Conservation (phyloP, 331 rosid species). For the Telfairia occidentalis region DNA sequence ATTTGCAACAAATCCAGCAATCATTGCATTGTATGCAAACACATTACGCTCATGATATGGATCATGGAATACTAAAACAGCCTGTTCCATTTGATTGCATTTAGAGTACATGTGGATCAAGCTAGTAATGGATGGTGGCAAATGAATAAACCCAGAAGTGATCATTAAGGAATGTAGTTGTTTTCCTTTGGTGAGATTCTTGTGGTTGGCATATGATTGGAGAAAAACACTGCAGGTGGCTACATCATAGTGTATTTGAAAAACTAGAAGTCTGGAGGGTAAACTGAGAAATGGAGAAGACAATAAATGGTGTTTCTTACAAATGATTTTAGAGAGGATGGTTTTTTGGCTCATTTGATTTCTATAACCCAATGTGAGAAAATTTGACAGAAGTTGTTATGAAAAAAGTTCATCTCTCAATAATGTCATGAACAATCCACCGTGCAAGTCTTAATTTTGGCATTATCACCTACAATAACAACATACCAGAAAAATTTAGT, state of each 20-base stretch:
- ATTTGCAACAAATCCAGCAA: constrained; percentile 60
- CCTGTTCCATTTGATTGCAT: constrained; percentile 38
- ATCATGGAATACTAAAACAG: constrained; percentile 38
- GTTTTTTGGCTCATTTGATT: constrained; percentile 3
- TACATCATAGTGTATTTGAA: constrained; percentile 18
- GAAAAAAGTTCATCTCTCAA: not conserved
- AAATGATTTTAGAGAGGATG: not conserved
- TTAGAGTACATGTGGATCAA: constrained; percentile 79
- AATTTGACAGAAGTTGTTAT: not conserved
- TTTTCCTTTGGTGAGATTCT: constrained; percentile 42
- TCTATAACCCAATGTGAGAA: not conserved
- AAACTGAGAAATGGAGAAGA: constrained; percentile 20
- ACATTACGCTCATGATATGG: constrained; percentile 34
- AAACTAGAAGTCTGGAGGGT: not conserved
- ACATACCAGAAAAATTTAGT: not conserved
- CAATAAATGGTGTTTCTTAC: constrained; percentile 7
- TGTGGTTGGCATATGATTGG: constrained; percentile 48
- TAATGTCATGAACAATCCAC: not conserved
- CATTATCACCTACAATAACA: not conserved
- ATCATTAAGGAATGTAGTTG: constrained; percentile 43
- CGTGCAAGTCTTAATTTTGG: not conserved
- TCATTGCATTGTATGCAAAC: constrained; percentile 60
- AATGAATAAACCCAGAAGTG: constrained; percentile 38
- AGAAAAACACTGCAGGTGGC: constrained; percentile 39
- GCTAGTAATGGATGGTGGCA: constrained; percentile 54